phyloP scores from a whole-genome alignment of 2,329 filamentous ascomycete genomes.

The Cordyceps cateniannulata region DNA sequence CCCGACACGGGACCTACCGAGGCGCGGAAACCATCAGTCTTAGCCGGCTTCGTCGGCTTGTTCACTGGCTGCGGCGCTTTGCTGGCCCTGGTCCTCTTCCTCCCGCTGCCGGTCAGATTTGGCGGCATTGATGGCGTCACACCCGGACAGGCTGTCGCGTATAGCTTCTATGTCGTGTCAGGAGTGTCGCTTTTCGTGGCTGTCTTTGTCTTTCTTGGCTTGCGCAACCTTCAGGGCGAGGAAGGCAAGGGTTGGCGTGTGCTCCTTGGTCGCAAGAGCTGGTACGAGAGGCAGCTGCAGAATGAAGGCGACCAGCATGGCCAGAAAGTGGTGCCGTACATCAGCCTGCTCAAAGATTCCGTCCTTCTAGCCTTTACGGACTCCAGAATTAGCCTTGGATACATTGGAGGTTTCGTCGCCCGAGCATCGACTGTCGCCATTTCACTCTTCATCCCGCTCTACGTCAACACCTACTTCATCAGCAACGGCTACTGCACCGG shows the following conservation, averaged over 20 bases:
- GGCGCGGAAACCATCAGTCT: constrained; percentile 45
- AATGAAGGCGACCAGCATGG: constrained; percentile 17
- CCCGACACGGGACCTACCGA: constrained; percentile 17
- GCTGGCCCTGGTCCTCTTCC: constrained; percentile 72
- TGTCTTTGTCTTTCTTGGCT: constrained; percentile 69
- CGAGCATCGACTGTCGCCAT: constrained; percentile 92
- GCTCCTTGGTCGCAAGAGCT: constrained; percentile 39
- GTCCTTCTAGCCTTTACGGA: constrained; percentile 68
- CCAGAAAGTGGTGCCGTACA: constrained; percentile 47
- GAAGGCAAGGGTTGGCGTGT: constrained; percentile 66
- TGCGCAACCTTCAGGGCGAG: constrained; percentile 64
- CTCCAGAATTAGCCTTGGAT: constrained; percentile 75
- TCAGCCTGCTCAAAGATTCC: constrained; percentile 54
- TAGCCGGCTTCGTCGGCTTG: constrained; percentile 85
- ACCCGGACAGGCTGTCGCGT: constrained; percentile 66
- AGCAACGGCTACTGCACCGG: constrained; percentile 70
- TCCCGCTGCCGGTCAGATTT: constrained; percentile 81
- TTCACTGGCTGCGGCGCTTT: constrained; percentile 91
- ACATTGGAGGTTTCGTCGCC: constrained; percentile 90
- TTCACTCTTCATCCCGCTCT: constrained; percentile 88
- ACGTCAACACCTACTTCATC: constrained; percentile 87
- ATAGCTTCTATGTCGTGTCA: constrained; percentile 85
- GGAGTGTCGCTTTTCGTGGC: constrained; percentile 65
- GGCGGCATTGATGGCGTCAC: constrained; percentile 63
- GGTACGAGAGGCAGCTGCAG: constrained; percentile 18